Percentiles rank a stretch among this genome's conserved stretches.
Conservation (phyloP, 2,329 filamentous ascomycete genomes). For the Claviceps monticola region DNA sequence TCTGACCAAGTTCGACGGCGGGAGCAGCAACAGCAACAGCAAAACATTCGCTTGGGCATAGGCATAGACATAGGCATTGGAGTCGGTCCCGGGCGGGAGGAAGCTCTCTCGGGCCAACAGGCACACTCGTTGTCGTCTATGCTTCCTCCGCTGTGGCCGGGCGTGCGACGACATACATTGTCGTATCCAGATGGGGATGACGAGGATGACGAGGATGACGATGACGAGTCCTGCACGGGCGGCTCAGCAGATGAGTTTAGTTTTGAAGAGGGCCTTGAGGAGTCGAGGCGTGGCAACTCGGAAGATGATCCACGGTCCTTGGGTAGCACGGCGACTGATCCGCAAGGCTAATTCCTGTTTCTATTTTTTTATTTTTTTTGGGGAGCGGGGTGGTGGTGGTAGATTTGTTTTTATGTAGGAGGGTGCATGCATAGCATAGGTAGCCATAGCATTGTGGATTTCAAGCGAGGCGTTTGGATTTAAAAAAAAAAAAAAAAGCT, state of each 20-base stretch:
- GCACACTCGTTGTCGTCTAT: constrained; percentile 14
- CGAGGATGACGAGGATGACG: constrained; percentile 19
- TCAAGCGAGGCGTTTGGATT: too few relatives aligned
- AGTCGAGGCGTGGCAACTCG: background rate
- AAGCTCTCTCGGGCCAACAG: constrained; percentile 11
- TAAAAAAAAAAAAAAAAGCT: too few relatives aligned
- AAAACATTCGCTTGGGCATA: too few relatives aligned
- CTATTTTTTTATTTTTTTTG: too few relatives aligned
- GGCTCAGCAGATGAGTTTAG: constrained; percentile 11
- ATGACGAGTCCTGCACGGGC: constrained; percentile 17
- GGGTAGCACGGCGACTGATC: background rate
- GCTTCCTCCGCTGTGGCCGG: constrained; percentile 30
- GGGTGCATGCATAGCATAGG: too few relatives aligned
- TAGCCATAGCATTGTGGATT: too few relatives aligned
- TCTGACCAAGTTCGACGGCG: background rate
- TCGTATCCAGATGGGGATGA: constrained; percentile 13
- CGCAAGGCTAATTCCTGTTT: too few relatives aligned
- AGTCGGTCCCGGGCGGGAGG: background rate
- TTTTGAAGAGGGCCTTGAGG: constrained; percentile 1
- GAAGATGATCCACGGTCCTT: background rate
- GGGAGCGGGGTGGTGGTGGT: too few relatives aligned
- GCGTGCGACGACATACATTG: constrained; percentile 19
- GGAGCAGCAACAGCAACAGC: constrained; percentile 7
- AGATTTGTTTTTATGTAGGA: too few relatives aligned
- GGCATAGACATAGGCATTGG: background rate